These are phyloP conservation scores for Fusarium sp. DNA, from an alignment of 2,329 filamentous ascomycete species.

Conservation along the genomic window DNA sequence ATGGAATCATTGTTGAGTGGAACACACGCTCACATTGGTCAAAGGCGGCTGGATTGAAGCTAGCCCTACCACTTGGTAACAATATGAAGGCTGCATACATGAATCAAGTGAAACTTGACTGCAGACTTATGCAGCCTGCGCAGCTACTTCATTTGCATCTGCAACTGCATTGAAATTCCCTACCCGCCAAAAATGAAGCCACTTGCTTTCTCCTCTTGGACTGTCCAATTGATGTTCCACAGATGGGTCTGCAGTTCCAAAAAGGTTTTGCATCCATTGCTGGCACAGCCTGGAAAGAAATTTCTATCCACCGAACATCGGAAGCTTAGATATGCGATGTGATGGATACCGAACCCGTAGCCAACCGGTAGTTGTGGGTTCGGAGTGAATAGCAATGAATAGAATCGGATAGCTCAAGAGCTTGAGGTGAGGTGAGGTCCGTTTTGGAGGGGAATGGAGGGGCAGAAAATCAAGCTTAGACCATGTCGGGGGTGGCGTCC, in stretches of 20 bases:
- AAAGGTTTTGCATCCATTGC: background rate
- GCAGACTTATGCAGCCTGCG: background rate
- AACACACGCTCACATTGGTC: slow-evolving; percentile 7
- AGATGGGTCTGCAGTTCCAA: slow-evolving; percentile 32
- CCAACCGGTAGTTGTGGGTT: slow-evolving; percentile 38
- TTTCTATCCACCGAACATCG: slow-evolving; percentile 39
- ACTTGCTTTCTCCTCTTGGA: slow-evolving; percentile 32
- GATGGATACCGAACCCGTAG: slow-evolving; percentile 36
- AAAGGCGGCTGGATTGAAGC: slow-evolving; percentile 19
- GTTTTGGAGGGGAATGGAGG: slow-evolving; percentile 33
- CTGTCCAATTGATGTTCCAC: slow-evolving; percentile 37
- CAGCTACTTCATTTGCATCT: slow-evolving; percentile 1
- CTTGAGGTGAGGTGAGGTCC: slow-evolving; percentile 28
- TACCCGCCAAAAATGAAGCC: slow-evolving; percentile 27
- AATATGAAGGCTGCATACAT: slow-evolving; percentile 7
- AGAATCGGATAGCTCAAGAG: slow-evolving; percentile 23
- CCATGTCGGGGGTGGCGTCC: slow-evolving; percentile 39
- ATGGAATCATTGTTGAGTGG: slow-evolving; percentile 38
- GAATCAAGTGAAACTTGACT: slow-evolving; percentile 26
- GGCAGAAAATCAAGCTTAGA: slow-evolving; percentile 32
- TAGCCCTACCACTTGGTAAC: slow-evolving; percentile 22
- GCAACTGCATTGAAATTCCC: slow-evolving; percentile 15
- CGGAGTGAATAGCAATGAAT: slow-evolving; percentile 25
- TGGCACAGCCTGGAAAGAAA: slow-evolving; percentile 15
- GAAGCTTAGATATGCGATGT: slow-evolving; percentile 28